phyloP scores from a whole-genome alignment of 140 eudicot genomes.

The Ambrosia hybrid region DNA sequence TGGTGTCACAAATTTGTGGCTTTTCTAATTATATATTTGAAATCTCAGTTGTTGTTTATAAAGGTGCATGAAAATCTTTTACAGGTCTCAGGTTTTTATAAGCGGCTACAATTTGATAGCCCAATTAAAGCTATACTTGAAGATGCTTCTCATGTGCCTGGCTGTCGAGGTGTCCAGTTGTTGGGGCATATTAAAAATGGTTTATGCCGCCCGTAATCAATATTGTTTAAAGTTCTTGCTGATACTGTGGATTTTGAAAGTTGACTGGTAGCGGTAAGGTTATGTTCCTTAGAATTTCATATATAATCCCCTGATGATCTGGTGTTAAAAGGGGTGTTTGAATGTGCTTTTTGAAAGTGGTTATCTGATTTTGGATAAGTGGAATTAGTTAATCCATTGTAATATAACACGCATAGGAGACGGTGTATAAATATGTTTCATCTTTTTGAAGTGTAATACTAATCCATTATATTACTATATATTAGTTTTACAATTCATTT shows the following conservation, averaged over 20 bases:
- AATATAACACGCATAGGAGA: neutral
- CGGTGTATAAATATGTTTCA: neutral
- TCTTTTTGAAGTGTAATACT: neutral
- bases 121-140: slow-evolving; percentile 56
- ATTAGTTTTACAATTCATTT: too few relatives aligned
- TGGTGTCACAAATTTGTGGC: too few relatives aligned
- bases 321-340: slow-evolving; percentile 10
- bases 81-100: slow-evolving; percentile 83
- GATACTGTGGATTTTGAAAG: slow-evolving; percentile 66
- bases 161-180: slow-evolving; percentile 67
- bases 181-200: slow-evolving; percentile 18
- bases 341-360: slow-evolving; percentile 12
- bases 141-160: slow-evolving; percentile 55
- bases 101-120: slow-evolving; percentile 77
- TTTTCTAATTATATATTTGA: slow-evolving; percentile 3
- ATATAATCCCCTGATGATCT: slow-evolving; percentile 7
- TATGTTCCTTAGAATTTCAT: neutral
- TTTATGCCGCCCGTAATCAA: too few relatives aligned
- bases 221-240: too few relatives aligned
- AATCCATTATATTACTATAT: too few relatives aligned
- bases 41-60: slow-evolving; percentile 24
- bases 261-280: slow-evolving; percentile 87
- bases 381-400: neutral
- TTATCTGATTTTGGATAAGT: slow-evolving; percentile 1
- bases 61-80: slow-evolving; percentile 25